Percentiles rank a stretch among this genome's conserved stretches.
phyloP scores from a whole-genome alignment of 352 stramenopile genomes.

The Plasmopara viticola region DNA sequence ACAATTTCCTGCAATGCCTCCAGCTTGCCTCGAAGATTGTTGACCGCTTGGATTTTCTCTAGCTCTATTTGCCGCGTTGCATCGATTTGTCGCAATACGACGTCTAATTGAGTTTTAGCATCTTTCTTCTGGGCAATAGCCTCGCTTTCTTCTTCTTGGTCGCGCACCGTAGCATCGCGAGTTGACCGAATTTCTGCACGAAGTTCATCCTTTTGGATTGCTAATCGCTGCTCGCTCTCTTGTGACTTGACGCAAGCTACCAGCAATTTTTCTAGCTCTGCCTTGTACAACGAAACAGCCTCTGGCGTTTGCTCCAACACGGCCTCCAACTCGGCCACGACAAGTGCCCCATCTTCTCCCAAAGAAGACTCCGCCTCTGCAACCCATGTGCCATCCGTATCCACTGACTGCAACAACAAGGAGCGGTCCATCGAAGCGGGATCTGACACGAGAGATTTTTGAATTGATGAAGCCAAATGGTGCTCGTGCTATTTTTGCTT shows the following conservation, averaged over 20 bases:
- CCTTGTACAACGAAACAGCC: constrained; percentile 64
- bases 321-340: constrained; percentile 61
- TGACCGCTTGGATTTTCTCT: constrained; percentile 74
- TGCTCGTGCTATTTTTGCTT: no score
- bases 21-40: constrained; percentile 54
- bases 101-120: constrained; percentile 62
- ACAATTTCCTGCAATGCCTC: constrained; percentile 61
- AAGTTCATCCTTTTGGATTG: constrained; percentile 68
- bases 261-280: constrained; percentile 76
- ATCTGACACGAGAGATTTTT: constrained; percentile 2
- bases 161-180: constrained; percentile 64
- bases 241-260: constrained; percentile 70
- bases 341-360: constrained; percentile 11
- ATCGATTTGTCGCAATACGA: constrained; percentile 54
- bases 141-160: constrained; percentile 77
- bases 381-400: constrained; percentile 9
- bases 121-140: constrained; percentile 65
- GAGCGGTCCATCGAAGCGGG: constrained; percentile 6
- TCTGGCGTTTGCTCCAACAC: constrained; percentile 67
- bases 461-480: no score
- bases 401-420: constrained; percentile 14
- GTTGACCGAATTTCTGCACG: constrained; percentile 66
- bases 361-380: constrained; percentile 11
- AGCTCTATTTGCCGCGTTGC: constrained; percentile 49
- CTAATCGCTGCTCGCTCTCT: constrained; percentile 69